Percentiles rank a stretch among this genome's conserved stretches.
These are phyloP conservation scores for Hypholoma fasciculare DNA, from an alignment of 768 basidiomycete species.

Conservation along the genomic window DNA sequence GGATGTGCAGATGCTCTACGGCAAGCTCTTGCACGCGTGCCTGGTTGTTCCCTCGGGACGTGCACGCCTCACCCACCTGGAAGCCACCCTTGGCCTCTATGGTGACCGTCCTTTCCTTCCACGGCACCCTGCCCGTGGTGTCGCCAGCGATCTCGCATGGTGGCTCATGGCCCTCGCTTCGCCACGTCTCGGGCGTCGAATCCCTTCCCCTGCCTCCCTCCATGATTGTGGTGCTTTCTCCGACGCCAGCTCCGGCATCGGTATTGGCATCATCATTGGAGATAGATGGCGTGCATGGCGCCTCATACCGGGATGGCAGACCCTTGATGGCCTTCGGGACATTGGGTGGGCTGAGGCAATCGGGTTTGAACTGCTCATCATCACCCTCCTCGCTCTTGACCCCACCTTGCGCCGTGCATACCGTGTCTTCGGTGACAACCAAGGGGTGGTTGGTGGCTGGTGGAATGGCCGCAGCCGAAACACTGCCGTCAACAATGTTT, in stretches of 20 bases:
- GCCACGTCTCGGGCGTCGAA: conserved; percentile 11
- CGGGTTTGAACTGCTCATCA: conserved; percentile 34
- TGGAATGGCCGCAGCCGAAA: too few species aligned
- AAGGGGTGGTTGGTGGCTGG: too few species aligned
- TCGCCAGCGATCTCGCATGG: conserved; percentile 3
- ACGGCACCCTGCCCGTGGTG: conserved; percentile 8
- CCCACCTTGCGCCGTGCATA: too few species aligned
- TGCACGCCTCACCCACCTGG: conserved; percentile 42
- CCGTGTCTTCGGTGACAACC: too few species aligned
- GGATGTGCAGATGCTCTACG: conserved; percentile 34
- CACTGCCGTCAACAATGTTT: too few species aligned
- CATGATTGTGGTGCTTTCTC: conserved; percentile 35
- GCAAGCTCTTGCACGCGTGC: conserved; percentile 38
- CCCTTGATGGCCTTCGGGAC: conserved; percentile 16
- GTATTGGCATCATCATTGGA: conserved; percentile 33
- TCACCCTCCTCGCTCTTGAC: conserved; percentile 15
- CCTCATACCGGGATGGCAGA: conserved; percentile 13
- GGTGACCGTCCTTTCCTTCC: conserved; percentile 31
- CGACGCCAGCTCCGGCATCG: conserved; percentile 37
- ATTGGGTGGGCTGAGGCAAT: conserved; percentile 41
- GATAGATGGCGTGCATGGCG: conserved; percentile 32
- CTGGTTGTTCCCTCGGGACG: conserved; percentile 27
- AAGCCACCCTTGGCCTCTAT: conserved; percentile 31
- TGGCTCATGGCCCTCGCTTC: background rate
- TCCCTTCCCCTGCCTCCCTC: conserved; percentile 26